A percentile compares a stretch with the other conserved stretches of the same genome.
Conservation (phyloP, 2,329 filamentous ascomycete genomes). For the Trichoderma semiorbis region DNA sequence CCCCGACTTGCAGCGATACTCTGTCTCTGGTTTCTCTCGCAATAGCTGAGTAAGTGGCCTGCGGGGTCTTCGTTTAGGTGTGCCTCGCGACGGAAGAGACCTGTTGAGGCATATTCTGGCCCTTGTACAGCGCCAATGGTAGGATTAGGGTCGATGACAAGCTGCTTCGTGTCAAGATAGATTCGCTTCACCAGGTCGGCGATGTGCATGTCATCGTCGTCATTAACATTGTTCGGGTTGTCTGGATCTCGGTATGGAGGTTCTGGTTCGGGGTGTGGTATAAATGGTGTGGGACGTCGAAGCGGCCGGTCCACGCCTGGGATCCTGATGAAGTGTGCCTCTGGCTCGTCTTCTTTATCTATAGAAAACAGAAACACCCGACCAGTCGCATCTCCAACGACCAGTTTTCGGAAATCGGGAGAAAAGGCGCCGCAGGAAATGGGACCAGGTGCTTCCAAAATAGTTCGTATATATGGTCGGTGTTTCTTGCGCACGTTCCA, state of each 20-base stretch:
- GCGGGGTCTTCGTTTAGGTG: constrained; percentile 44
- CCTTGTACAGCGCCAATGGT: constrained; percentile 56
- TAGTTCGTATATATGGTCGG: constrained; percentile 47
- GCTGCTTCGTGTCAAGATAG: constrained; percentile 38
- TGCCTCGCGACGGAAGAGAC: constrained; percentile 46
- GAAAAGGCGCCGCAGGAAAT: constrained; percentile 59
- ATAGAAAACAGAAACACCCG: constrained; percentile 54
- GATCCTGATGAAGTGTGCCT: constrained; percentile 35
- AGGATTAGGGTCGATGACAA: constrained; percentile 43
- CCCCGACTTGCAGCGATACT: constrained; percentile 32
- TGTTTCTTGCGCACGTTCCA: constrained; percentile 54
- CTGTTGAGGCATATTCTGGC: constrained; percentile 45
- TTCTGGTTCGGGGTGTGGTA: constrained; percentile 48
- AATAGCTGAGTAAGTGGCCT: constrained; percentile 43
- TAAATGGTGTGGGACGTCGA: constrained; percentile 46
- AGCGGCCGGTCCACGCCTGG: constrained; percentile 35
- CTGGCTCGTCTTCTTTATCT: constrained; percentile 41
- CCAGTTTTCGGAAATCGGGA: constrained; percentile 50
- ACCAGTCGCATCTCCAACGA: constrained; percentile 60
- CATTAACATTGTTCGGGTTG: constrained; percentile 15
- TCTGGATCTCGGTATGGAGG: constrained; percentile 33
- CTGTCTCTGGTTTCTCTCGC: constrained; percentile 44
- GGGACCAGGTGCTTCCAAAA: constrained; percentile 53
- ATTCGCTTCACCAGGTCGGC: constrained; percentile 26
- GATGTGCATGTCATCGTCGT: constrained; percentile 19